These are phyloP conservation scores for Eucalyptus cloeziana DNA, from an alignment of 345 rosid species.

Conservation along the genomic window DNA sequence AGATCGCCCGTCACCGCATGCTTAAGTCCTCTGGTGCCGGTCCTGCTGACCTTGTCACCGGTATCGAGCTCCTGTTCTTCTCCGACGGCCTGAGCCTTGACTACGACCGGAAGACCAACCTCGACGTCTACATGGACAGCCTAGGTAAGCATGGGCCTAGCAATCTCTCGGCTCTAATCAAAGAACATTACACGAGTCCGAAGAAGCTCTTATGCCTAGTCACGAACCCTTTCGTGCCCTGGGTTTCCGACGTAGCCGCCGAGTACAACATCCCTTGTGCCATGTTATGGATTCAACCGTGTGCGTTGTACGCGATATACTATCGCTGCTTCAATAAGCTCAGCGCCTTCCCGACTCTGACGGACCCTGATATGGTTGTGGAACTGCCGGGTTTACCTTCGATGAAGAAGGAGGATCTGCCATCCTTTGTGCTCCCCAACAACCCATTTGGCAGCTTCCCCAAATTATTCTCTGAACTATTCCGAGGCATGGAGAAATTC, in stretches of 20 bases:
- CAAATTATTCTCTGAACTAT: not conserved
- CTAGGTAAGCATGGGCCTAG: constrained; percentile 15
- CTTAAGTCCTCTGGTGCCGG: not conserved
- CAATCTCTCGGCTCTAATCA: constrained; percentile 18
- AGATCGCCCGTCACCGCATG: constrained; percentile 6
- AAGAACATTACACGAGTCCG: not conserved
- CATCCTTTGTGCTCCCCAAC: constrained; percentile 31
- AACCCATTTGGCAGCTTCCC: constrained; percentile 7
- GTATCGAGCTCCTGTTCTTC: constrained; percentile 22
- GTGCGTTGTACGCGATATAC: constrained; percentile 24
- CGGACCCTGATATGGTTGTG: constrained; percentile 7
- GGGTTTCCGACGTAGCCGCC: constrained; percentile 32
- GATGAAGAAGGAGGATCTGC: constrained; percentile 23
- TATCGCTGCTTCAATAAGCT: constrained; percentile 19
- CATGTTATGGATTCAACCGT: constrained; percentile 49
- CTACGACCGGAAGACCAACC: constrained; percentile 12
- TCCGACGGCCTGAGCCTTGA: constrained; percentile 33
- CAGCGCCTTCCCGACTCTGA: constrained; percentile 11
- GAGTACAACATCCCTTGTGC: constrained; percentile 26
- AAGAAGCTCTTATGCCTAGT: constrained; percentile 31
- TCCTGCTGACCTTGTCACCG: not conserved
- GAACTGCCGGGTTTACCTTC: constrained; percentile 30
- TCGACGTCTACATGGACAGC: constrained; percentile 22
- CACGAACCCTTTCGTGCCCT: constrained; percentile 34
- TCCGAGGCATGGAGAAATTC: constrained; percentile 13